Evolutionary conservation across 805 yeast genomes (phyloP).

Genomic region (Suhomyces faveliae): DNA sequence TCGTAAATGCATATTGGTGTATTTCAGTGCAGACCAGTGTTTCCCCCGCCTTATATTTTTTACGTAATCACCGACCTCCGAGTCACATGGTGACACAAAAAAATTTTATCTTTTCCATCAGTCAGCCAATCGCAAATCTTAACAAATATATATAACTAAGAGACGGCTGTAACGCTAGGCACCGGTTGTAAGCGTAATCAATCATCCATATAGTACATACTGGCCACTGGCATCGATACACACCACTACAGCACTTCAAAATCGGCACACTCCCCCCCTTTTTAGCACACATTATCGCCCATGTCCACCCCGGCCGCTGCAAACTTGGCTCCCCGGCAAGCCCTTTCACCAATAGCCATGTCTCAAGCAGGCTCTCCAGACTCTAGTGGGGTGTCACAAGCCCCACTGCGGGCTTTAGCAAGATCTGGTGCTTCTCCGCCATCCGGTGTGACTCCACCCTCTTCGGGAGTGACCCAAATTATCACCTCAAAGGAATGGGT

Average conservation of each 20-base stretch:
- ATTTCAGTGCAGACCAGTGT: too few relatives aligned
- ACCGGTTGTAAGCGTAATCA: neutral
- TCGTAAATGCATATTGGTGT: too few relatives aligned
- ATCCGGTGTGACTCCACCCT: constrained; percentile 1
- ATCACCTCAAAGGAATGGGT: constrained; percentile 61
- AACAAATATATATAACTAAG: neutral
- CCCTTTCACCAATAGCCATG: constrained; percentile 14
- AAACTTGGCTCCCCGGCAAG: constrained; percentile 14
- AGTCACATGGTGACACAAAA: constrained; percentile 9
- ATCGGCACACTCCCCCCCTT: neutral
- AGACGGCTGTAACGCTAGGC: neutral
- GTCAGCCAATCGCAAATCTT: constrained; percentile 4
- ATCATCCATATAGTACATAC: neutral
- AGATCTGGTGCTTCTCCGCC: neutral
- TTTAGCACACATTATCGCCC: neutral
- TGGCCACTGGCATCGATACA: neutral
- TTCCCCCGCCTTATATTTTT: neutral
- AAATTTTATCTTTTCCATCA: constrained; percentile 13
- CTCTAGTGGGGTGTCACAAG: constrained; percentile 4
- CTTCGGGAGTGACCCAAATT: constrained; percentile 39
- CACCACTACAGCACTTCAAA: neutral
- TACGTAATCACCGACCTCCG: constrained; percentile 2
- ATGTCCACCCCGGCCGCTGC: constrained; percentile 7
- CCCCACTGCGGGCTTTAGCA: neutral
- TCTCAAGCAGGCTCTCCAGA: constrained; percentile 6